Percentiles rank a stretch among this genome's conserved stretches.
Conservation (phyloP, 768 basidiomycete species). For the Trametes maxima region DNA sequence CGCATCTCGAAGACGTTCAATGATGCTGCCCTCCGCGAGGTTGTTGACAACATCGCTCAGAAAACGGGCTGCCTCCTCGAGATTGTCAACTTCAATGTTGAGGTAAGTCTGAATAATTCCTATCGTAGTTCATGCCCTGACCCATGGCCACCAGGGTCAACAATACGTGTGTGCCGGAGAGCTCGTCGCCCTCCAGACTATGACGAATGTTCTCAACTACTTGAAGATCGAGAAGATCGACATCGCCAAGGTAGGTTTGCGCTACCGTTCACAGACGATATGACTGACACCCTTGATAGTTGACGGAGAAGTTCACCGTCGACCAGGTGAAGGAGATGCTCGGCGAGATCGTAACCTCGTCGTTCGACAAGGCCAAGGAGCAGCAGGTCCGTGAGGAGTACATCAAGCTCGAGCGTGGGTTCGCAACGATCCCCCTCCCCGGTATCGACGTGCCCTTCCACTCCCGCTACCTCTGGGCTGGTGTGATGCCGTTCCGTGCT, state of each 20-base stretch:
- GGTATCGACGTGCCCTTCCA: conserved; percentile 99
- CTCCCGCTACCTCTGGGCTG: conserved; percentile 98
- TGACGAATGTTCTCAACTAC: conserved; percentile 97
- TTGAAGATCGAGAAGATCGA: conserved; percentile 96
- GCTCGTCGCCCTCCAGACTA: conserved; percentile 86
- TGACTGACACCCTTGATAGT: conserved; percentile 41
- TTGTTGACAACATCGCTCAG: conserved; percentile 87
- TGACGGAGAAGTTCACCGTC: conserved; percentile 84
- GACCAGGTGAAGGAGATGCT: conserved; percentile 98
- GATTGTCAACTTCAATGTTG: conserved; percentile 96
- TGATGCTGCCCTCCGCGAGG: conserved; percentile 94
- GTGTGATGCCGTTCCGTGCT: conserved; percentile 95
- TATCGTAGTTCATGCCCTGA: not conserved
- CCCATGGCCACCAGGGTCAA: conserved; percentile 67
- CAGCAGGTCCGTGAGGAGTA: conserved; percentile 78
- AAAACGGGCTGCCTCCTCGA: conserved; percentile 84
- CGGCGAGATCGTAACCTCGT: conserved; percentile 85
- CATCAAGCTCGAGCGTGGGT: conserved; percentile 95
- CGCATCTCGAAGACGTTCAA: conserved; percentile 94
- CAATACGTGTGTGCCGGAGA: conserved; percentile 99
- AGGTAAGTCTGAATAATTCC: conserved; percentile 49
- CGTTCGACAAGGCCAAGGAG: conserved; percentile 72
- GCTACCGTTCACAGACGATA: not conserved
- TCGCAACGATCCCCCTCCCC: conserved; percentile 92
- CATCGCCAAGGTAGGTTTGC: conserved; percentile 69